These are phyloP conservation scores for Nepenthes gracilis DNA, from an alignment of 148 eudicot species.

Conservation along the genomic window DNA sequence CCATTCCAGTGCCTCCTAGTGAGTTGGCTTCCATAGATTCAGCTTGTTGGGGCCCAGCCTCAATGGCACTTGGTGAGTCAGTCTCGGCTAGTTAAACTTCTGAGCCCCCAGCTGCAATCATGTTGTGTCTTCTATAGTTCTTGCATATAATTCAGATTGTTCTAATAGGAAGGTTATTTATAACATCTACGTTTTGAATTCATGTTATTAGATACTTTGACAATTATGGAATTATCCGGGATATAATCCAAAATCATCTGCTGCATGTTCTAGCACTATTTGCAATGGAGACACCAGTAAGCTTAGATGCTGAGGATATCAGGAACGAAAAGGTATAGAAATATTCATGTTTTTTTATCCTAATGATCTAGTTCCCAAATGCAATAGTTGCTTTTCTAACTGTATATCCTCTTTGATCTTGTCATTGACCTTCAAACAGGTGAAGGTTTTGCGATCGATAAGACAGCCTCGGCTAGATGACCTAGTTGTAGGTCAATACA, in stretches of 20 bases:
- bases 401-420: no score
- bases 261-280: slow-evolving; percentile 24
- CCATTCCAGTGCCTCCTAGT: no score
- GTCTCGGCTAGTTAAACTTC: not conserved
- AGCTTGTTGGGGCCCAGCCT: no score
- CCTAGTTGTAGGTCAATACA: slow-evolving; percentile 25
- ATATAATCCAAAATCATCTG: slow-evolving; percentile 27
- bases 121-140: no score
- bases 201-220: slow-evolving; percentile 4
- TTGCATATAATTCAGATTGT: no score
- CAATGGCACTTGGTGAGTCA: no score
- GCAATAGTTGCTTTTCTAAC: not conserved
- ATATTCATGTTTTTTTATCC: not conserved
- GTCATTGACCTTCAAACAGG: slow-evolving; percentile 9
- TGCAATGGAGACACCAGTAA: slow-evolving; percentile 33
- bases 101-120: slow-evolving; percentile 7
- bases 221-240: slow-evolving; percentile 26
- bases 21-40: no score
- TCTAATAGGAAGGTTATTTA: no score
- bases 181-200: no score
- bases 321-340: slow-evolving; percentile 30
- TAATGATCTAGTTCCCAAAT: no score
- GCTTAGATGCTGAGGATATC: slow-evolving; percentile 34
- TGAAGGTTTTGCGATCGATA: slow-evolving; percentile 33
- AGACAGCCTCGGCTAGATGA: slow-evolving; percentile 14